Conservation (phyloP, 495 filamentous ascomycete genomes). For the Aspergillus egyptiacus region DNA sequence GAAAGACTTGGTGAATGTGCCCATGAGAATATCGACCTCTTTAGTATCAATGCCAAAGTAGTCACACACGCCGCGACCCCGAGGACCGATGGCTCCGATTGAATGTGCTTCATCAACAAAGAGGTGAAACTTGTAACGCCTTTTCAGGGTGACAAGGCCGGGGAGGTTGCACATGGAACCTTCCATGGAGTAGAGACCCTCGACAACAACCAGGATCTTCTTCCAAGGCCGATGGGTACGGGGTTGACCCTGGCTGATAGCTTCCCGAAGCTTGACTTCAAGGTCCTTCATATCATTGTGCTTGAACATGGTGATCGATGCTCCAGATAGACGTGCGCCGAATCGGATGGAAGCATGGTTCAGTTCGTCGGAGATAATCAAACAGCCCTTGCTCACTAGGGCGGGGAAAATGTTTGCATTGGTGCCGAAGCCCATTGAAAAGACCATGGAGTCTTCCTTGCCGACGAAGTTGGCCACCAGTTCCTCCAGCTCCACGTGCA, state of each 20-base stretch:
- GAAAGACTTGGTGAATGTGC: slow-evolving; percentile 96
- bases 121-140: slow-evolving; percentile 91
- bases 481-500: slow-evolving; percentile 82
- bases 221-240: slow-evolving; percentile 97
- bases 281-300: slow-evolving; percentile 92
- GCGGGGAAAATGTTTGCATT: slow-evolving; percentile 89
- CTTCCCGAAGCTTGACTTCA: slow-evolving; percentile 77
- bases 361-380: slow-evolving; percentile 93
- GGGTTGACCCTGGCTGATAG: slow-evolving; percentile 92
- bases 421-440: slow-evolving; percentile 97
- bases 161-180: slow-evolving; percentile 97
- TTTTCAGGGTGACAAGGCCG: slow-evolving; percentile 75
- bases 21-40: slow-evolving; percentile 95
- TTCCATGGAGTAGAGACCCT: slow-evolving; percentile 98
- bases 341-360: slow-evolving; percentile 97
- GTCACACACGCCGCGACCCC: slow-evolving; percentile 89
- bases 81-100: slow-evolving; percentile 84
- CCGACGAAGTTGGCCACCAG: slow-evolving; percentile 86
- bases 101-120: slow-evolving; percentile 98
- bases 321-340: slow-evolving; percentile 86
- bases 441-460: slow-evolving; percentile 90
- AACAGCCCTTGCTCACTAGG: slow-evolving; percentile 81
- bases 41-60: slow-evolving; percentile 86
- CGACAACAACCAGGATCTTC: slow-evolving; percentile 94
- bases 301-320: slow-evolving; percentile 92